Evolutionary conservation across 768 basidiomycete species (phyloP).

Genomic region (Psilocybe azurescens): DNA sequence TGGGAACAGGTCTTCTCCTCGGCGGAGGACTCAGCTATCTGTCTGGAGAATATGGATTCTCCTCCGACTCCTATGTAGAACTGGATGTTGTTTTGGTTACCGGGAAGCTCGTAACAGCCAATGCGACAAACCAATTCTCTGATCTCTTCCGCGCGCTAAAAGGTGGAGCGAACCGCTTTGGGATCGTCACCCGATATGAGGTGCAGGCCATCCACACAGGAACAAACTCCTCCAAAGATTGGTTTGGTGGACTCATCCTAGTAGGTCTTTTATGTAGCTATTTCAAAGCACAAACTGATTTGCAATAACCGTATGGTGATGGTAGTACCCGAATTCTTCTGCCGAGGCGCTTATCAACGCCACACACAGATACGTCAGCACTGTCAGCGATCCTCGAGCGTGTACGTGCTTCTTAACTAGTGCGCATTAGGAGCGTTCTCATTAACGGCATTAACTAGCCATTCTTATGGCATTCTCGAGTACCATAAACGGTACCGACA

Average conservation of each 20-base stretch:
- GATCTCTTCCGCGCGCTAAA: slow-evolving; percentile 52
- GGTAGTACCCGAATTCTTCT: slow-evolving; percentile 42
- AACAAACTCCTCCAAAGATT: slow-evolving; percentile 38
- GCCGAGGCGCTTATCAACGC: slow-evolving; percentile 42
- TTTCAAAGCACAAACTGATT: neutral
- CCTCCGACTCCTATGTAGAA: slow-evolving; percentile 40
- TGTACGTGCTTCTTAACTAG: slow-evolving; percentile 29
- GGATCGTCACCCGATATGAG: slow-evolving; percentile 49
- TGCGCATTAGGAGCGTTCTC: slow-evolving; percentile 1
- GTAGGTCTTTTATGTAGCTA: slow-evolving; percentile 28
- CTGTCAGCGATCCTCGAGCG: slow-evolving; percentile 42
- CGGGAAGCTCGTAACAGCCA: slow-evolving; percentile 46
- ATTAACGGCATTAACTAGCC: slow-evolving; percentile 22
- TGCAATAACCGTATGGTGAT: neutral
- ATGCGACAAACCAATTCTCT: slow-evolving; percentile 41
- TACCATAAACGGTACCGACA: slow-evolving; percentile 25
- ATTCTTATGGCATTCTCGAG: slow-evolving; percentile 31
- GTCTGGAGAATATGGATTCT: slow-evolving; percentile 44
- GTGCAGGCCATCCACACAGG: slow-evolving; percentile 45
- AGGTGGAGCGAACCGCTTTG: slow-evolving; percentile 51
- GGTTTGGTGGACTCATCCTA: slow-evolving; percentile 43
- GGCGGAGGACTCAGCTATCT: slow-evolving; percentile 49
- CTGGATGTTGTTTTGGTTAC: slow-evolving; percentile 48
- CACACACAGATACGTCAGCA: slow-evolving; percentile 39
- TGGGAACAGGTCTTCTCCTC: slow-evolving; percentile 48